Percentiles rank a stretch among this genome's conserved stretches.
Evolutionary conservation across 257 asterid genomes (phyloP).

Genomic region (Solanum commersonii): DNA sequence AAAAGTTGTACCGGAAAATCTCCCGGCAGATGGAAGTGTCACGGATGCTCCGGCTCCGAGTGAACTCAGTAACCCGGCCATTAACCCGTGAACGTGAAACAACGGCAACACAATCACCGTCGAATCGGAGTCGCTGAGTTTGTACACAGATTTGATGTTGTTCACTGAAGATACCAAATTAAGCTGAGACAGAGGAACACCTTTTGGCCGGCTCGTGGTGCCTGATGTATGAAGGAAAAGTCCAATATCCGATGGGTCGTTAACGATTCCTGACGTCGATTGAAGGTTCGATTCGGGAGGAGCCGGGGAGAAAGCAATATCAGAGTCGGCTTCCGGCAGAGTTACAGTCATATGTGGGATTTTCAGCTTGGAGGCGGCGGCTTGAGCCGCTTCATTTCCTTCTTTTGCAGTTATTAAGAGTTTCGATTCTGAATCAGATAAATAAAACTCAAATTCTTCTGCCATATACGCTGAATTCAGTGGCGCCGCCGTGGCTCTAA

Average conservation of each 20-base stretch:
- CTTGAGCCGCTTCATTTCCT: constrained; percentile 84
- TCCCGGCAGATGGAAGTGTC: constrained; percentile 79
- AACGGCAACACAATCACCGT: constrained; percentile 86
- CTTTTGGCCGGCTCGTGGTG: constrained; percentile 97
- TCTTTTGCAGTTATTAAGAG: constrained; percentile 55
- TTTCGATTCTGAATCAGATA: constrained; percentile 85
- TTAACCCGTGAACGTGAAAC: constrained; percentile 91
- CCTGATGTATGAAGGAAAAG: constrained; percentile 99
- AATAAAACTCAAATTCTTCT: constrained; percentile 85
- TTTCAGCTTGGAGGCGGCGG: constrained; percentile 80
- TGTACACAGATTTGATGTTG: constrained; percentile 66
- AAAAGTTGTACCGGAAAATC: constrained; percentile 91
- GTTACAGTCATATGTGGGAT: constrained; percentile 55
- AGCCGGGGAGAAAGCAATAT: constrained; percentile 28
- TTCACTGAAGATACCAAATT: constrained; percentile 69
- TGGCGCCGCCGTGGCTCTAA: constrained; percentile 91
- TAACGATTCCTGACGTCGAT: constrained; percentile 32
- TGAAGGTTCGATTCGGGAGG: constrained; percentile 18
- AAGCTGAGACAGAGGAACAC: constrained; percentile 81
- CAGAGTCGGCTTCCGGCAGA: constrained; percentile 37
- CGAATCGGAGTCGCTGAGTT: constrained; percentile 60
- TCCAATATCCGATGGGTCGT: constrained; percentile 67
- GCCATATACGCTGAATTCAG: constrained; percentile 93
- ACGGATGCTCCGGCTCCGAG: constrained; percentile 84
- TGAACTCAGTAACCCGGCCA: constrained; percentile 79